These are phyloP conservation scores for Cladosporium sp. DNA, from an alignment of 2,329 filamentous ascomycete species.

Conservation along the genomic window DNA sequence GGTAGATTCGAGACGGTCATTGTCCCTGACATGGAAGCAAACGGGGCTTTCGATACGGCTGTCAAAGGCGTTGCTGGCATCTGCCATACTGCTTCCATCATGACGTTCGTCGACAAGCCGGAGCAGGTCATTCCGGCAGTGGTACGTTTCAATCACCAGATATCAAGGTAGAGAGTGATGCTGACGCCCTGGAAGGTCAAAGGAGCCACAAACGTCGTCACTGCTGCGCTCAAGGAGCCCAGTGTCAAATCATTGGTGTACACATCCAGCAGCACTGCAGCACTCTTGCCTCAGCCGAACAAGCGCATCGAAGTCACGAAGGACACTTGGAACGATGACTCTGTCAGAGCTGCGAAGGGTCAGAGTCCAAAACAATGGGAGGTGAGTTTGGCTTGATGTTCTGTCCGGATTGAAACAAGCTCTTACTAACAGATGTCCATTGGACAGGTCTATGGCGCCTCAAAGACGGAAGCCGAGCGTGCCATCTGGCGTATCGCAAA, in stretches of 20 bases:
- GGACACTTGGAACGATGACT: conserved; percentile 33
- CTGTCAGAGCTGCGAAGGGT: conserved; percentile 34
- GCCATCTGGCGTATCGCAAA: conserved; percentile 49
- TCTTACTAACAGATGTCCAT: background rate
- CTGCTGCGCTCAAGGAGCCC: conserved; percentile 42
- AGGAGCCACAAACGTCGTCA: conserved; percentile 40
- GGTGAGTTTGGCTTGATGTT: background rate
- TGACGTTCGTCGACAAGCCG: conserved; percentile 44
- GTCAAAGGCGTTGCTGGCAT: conserved; percentile 43
- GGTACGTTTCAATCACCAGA: background rate
- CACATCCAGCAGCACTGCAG: conserved; percentile 41
- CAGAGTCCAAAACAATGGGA: conserved; percentile 13
- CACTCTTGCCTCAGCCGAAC: conserved; percentile 37
- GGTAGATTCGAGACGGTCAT: conserved; percentile 22
- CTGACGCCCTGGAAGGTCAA: conserved; percentile 32
- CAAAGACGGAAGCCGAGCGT: conserved; percentile 49
- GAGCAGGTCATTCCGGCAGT: conserved; percentile 42
- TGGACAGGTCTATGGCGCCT: background rate
- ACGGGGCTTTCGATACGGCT: conserved; percentile 44
- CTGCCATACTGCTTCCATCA: conserved; percentile 34
- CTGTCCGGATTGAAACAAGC: conserved; percentile 15
- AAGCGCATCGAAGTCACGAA: conserved; percentile 37
- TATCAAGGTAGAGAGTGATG: no score
- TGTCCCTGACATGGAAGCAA: conserved; percentile 41
- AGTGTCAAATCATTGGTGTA: conserved; percentile 45